Evolutionary conservation across 1,284 basidiomycete genomes (phyloP), one percentile per base, ranked within the genome.

Genomic region (Heliocybe sulcata): DNA sequence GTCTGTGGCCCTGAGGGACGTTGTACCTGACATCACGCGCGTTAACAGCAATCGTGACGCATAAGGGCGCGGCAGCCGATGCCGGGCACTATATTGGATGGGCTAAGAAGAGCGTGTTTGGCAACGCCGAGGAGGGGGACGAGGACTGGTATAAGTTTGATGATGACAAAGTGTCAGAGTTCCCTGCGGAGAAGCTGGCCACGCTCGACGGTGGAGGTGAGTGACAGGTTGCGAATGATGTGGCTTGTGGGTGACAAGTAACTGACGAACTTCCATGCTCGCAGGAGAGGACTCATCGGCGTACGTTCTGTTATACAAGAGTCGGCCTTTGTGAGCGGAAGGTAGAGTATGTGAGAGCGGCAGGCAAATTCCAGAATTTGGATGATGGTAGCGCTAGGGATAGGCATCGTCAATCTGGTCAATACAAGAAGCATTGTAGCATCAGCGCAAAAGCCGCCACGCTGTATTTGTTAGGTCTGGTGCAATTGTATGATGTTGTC

Each of bases 61-160:
- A 98, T 79, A 99, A 99, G 68, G 97, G 97, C 16, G 85, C 94
- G 0, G 90, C 89, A 0, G 94, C 96, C 0, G 94, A 98, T 66
- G 85, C 91, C 0, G 95, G 94, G 1, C 94, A 97, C 70, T 97
- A 96, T 68, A 94, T 96, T 35, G 90, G 85, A 0, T 97, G 90
- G 75, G 91, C 87, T 50, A 90, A 88, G 75, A 88, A 85, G 74
- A 80, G 75, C 58, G 81, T 80, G 11, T 81, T 89, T 70, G 47
- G 27, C 14, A 58, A 57, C 45, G 58, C 67, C 51, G 68, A 72
- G 35, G 78, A 85, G 53, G 79, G 79, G 48, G 84, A 89, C 56
- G 83, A 88, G 58, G 85, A 87, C 64, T 84, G 93, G 93, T 91
- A 87, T 74, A 94, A 94, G 72, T 92, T 92, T 63, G 87, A 92